Conservation (phyloP, 345 rosid genomes). For the Pelargonium nanum region DNA sequence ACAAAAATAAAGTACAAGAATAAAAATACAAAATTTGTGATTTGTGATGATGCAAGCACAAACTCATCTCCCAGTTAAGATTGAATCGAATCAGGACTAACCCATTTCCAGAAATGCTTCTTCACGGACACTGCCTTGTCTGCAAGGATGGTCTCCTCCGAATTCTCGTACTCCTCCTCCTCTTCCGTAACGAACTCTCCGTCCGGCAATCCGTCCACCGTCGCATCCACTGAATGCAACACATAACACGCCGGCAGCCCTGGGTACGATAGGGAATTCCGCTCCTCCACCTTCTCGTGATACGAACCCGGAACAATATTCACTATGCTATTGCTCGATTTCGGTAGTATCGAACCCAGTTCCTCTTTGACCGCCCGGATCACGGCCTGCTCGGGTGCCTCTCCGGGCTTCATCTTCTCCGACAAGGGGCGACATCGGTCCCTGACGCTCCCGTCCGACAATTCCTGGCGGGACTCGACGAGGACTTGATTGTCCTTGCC, state of each 20-base stretch:
- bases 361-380: conserved; percentile 74
- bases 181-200: conserved; percentile 68
- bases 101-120: conserved; percentile 90
- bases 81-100: conserved; percentile 40
- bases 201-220: conserved; percentile 78
- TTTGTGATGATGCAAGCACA: conserved; percentile 2
- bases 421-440: conserved; percentile 59
- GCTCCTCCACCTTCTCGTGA: conserved; percentile 51
- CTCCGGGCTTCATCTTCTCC: conserved; percentile 85
- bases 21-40: conserved; percentile 5
- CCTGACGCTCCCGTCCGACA: conserved; percentile 68
- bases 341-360: conserved; percentile 44
- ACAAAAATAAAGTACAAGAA: neutral
- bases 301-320: conserved; percentile 50
- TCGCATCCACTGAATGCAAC: conserved; percentile 57
- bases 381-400: conserved; percentile 50
- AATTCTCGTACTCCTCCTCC: conserved; percentile 42
- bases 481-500: conserved; percentile 30
- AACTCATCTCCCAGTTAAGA: conserved; percentile 12
- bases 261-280: conserved; percentile 66
- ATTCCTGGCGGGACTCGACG: conserved; percentile 67
- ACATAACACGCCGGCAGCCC: conserved; percentile 74
- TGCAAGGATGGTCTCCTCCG: conserved; percentile 26
- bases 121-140: conserved; percentile 56
- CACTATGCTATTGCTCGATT: conserved; percentile 15